Evolutionary conservation across 169 alveolate genomes (phyloP).

Genomic region (Plasmodium ovale): DNA sequence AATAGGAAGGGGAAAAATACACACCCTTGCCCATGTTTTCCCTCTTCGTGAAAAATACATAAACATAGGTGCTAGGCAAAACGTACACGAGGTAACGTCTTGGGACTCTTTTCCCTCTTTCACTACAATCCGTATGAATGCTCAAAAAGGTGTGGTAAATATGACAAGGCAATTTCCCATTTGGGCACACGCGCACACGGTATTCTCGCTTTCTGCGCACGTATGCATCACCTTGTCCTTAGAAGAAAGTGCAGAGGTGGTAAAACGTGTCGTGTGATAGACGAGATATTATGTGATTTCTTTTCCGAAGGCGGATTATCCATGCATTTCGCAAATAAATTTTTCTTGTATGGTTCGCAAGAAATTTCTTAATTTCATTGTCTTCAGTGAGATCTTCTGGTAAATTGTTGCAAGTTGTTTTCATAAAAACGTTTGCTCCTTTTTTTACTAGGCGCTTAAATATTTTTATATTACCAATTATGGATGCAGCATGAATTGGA

Average conservation of each 20-base stretch:
- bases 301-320: slow-evolving; percentile 15
- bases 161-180: no score
- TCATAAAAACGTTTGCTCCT: slow-evolving; percentile 59
- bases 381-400: slow-evolving; percentile 36
- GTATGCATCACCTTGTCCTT: background rate
- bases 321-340: slow-evolving; percentile 69
- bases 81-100: background rate
- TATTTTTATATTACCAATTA: slow-evolving; percentile 50
- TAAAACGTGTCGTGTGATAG: slow-evolving; percentile 51
- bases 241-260: slow-evolving; percentile 28
- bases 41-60: no score
- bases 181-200: background rate
- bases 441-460: slow-evolving; percentile 19
- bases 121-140: background rate
- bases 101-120: background rate
- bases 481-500: slow-evolving; percentile 75
- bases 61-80: no score
- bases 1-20: no score
- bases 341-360: slow-evolving; percentile 27
- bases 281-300: slow-evolving; percentile 23
- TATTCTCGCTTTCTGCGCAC: background rate
- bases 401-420: slow-evolving; percentile 30
- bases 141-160: background rate
- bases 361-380: slow-evolving; percentile 17
- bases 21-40: no score